Conservation (phyloP, 2,329 filamentous ascomycete species). For the Scleromitrula shiraiana region DNA sequence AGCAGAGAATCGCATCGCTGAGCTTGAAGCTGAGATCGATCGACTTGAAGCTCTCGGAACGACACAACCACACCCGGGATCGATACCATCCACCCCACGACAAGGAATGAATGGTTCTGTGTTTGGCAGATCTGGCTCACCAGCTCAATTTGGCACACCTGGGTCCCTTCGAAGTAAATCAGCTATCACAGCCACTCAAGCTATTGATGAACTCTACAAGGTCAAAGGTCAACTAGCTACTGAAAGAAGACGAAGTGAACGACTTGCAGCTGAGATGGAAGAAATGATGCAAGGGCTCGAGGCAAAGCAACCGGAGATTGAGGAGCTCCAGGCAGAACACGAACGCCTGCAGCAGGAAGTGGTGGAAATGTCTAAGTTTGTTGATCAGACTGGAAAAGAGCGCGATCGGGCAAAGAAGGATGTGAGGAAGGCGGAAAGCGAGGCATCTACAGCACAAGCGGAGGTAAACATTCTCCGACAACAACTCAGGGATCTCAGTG, state of each 20-base stretch:
- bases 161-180: slow-evolving; percentile 48
- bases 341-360: slow-evolving; percentile 74
- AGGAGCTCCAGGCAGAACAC: slow-evolving; percentile 76
- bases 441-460: slow-evolving; percentile 52
- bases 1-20: slow-evolving; percentile 53
- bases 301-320: slow-evolving; percentile 76
- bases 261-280: slow-evolving; percentile 70
- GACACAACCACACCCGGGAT: slow-evolving; percentile 33
- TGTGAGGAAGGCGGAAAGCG: slow-evolving; percentile 68
- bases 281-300: slow-evolving; percentile 82
- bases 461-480: slow-evolving; percentile 76
- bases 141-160: slow-evolving; percentile 48
- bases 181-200: slow-evolving; percentile 51
- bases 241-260: slow-evolving; percentile 66
- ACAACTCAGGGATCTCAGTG: slow-evolving; percentile 81
- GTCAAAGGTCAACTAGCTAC: slow-evolving; percentile 65
- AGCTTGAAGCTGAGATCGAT: slow-evolving; percentile 56
- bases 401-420: slow-evolving; percentile 73
- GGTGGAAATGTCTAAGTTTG: slow-evolving; percentile 73
- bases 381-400: slow-evolving; percentile 74
- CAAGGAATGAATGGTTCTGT: slow-evolving; percentile 43
- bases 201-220: slow-evolving; percentile 56
- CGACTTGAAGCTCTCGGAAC: slow-evolving; percentile 48
- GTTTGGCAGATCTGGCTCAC: slow-evolving; percentile 46
- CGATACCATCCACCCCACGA: slow-evolving; percentile 52